Percentiles rank a stretch among this genome's conserved stretches.
phyloP scores from a whole-genome alignment of 148 eudicot genomes.

The Pharnaceum exiguum region DNA sequence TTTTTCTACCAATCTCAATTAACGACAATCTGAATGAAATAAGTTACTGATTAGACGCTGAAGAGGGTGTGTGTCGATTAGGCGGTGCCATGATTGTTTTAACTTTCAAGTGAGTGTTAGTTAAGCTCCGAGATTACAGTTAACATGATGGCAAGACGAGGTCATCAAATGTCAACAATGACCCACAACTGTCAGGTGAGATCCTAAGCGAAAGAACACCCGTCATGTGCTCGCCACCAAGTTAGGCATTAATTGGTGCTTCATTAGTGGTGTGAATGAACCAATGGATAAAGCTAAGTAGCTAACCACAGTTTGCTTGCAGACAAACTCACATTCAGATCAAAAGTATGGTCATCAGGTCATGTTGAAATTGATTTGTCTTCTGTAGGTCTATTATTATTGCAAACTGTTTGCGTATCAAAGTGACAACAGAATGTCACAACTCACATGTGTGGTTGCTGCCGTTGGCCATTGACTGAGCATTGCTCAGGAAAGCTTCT shows the following conservation, averaged over 20 bases:
- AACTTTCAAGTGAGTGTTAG: too few relatives aligned
- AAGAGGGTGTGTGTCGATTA: too few relatives aligned
- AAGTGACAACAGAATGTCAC: too few relatives aligned
- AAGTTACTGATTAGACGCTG: too few relatives aligned
- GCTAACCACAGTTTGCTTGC: not conserved
- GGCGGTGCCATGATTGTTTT: too few relatives aligned
- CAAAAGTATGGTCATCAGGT: conserved; percentile 19
- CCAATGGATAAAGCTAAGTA: too few relatives aligned
- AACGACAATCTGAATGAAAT: too few relatives aligned
- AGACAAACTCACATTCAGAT: conserved; percentile 21
- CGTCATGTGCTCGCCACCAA: not conserved
- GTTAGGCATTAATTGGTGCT: conserved; percentile 1
- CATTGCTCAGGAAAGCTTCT: too few relatives aligned
- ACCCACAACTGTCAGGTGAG: not conserved
- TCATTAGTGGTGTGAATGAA: not conserved
- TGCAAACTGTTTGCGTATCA: not conserved
- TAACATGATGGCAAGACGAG: too few relatives aligned
- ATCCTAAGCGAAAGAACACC: not conserved
- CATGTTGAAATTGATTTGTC: not conserved
- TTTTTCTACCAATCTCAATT: too few relatives aligned
- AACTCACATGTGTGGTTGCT: conserved; percentile 16
- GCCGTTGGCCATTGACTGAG: too few relatives aligned
- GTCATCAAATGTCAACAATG: not conserved
- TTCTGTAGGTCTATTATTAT: not conserved
- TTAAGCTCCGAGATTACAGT: too few relatives aligned